Evolutionary conservation across 345 rosid genomes (phyloP), one percentile per base, ranked within the genome.

Genomic region (Diplotaxis tenuifolia): DNA sequence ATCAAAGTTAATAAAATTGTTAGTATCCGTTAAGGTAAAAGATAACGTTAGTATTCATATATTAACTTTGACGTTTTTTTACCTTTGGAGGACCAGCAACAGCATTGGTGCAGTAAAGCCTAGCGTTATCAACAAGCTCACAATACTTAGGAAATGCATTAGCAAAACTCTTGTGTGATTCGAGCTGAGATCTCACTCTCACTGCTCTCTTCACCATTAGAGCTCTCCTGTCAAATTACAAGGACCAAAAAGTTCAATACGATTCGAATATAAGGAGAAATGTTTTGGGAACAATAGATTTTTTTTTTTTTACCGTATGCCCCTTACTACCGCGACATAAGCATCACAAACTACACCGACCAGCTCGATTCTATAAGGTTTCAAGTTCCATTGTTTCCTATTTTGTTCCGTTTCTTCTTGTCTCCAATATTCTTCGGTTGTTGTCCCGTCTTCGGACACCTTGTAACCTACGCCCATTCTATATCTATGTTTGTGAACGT

Each of bases 271-370:
- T n/a, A 4, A 14, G 18, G 7, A 42, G 18, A 42, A 40, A 42
- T 42, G 50, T 5, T 42, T 42, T 42, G 6, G 7, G 47, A 12
- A 36, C 14, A 40, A n/a, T 40, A 40, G 0, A 40, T 40, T 40
- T 36, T 40, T 8, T 6, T 42, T n/a, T n/a, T 42, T 42, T 42
- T 83, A 91, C 97, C 97, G 84, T 75, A 92, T 87, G 78, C 98
- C 99, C 74, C 99, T 80, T 32, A 84, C 85, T 9, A 87, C 97
- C 0, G 99, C 98, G 12, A 95, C 80, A 79, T 92, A 92, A 31
- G 97, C 91, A 57, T 95, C 99, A 54, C 98, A 95, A 59, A 90
- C 87, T 7, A 95, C 99, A 21, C 98, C 98, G 3, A 86, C 96
- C 56, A 92, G 59, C 71, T 88, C 96, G 58, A 95, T 87, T 73